Evolutionary conservation across 2,329 filamentous ascomycete species (phyloP), one percentile per base, ranked within the genome.

Genomic region (Sclerotinia trifoliorum): DNA sequence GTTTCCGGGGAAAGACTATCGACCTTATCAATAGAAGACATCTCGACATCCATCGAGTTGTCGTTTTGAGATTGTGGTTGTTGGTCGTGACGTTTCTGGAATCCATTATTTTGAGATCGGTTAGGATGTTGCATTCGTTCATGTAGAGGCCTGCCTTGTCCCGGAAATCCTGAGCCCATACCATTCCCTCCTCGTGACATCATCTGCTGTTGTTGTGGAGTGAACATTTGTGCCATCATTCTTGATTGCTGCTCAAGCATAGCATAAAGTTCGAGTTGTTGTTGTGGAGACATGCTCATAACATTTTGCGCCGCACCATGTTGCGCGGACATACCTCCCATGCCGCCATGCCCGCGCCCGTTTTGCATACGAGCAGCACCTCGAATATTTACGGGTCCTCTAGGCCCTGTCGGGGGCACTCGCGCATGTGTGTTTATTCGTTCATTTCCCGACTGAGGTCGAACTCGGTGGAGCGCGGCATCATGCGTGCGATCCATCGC

Each of bases 171-270:
- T 80, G 29, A 81, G 83, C 2, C 84, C 81, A 69, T 56, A 32
- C 51, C 82, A 49, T 85, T 85, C 10, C 82, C 83, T 77, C 68
- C 62, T 55, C 65, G 68, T 46, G 55, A 35, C 65, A 70, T 61
- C 64, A 66, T 61, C 42, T 66, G 67, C 56, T 73, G 68, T 74
- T 88, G 85, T 73, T 88, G 84, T 54, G 76, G 75, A 57, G 74
- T 73, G 49, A 78, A 75, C 74, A 92, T 83, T 75, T 94, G 90
- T 66, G 88, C 86, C 87, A 97, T 93, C 87, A 96, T 91, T 70
- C 90, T 87, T 62, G 91, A 92, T 76, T 96, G 92, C 77, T 96
- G 91, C 79, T 96, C 92, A 71, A 95, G 86, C 81, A 96, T 86
- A 54, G 88, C 84, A 81, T 91, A 89, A 66, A 93, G 83, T 68